A percentile compares a stretch with the other conserved stretches of the same genome.
Conservation (phyloP, 2,329 filamentous ascomycete genomes). For the Claviceps paspali region DNA sequence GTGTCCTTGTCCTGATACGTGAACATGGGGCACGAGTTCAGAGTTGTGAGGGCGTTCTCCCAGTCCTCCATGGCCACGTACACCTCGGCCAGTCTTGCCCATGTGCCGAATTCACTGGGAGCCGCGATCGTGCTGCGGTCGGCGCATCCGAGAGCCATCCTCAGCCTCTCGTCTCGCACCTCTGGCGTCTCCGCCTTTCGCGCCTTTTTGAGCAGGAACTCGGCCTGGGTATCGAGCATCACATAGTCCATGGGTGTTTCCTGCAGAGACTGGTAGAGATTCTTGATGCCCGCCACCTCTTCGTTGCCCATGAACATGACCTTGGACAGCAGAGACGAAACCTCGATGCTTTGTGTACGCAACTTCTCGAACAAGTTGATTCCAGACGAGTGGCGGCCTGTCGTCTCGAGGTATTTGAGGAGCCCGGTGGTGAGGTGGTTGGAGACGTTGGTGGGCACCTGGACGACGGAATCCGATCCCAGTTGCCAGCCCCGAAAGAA, state of each 20-base stretch:
- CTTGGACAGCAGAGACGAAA: slow-evolving; percentile 80
- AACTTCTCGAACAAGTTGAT: slow-evolving; percentile 98
- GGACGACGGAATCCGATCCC: slow-evolving; percentile 90
- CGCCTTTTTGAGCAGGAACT: slow-evolving; percentile 81
- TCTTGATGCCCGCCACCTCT: slow-evolving; percentile 84
- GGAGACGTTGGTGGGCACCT: slow-evolving; percentile 91
- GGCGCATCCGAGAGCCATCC: slow-evolving; percentile 81
- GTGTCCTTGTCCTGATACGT: slow-evolving; percentile 98
- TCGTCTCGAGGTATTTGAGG: slow-evolving; percentile 87
- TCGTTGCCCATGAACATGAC: slow-evolving; percentile 92
- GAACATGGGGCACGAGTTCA: slow-evolving; percentile 99
- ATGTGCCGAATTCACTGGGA: slow-evolving; percentile 92
- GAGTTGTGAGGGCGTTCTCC: slow-evolving; percentile 85
- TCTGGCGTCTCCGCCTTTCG: slow-evolving; percentile 36
- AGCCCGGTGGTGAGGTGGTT: slow-evolving; percentile 93
- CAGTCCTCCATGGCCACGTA: slow-evolving; percentile 92
- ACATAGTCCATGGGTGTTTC: slow-evolving; percentile 96
- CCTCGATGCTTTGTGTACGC: slow-evolving; percentile 76
- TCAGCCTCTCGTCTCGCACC: slow-evolving; percentile 50
- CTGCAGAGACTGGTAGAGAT: slow-evolving; percentile 76
- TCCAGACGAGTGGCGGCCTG: slow-evolving; percentile 81
- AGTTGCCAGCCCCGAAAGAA: slow-evolving; percentile 97
- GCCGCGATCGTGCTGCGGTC: slow-evolving; percentile 91
- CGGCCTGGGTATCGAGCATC: slow-evolving; percentile 84
- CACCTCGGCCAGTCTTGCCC: slow-evolving; percentile 84